phyloP scores from a whole-genome alignment of 2,329 filamentous ascomycete species.

The Fusarium sp. region DNA sequence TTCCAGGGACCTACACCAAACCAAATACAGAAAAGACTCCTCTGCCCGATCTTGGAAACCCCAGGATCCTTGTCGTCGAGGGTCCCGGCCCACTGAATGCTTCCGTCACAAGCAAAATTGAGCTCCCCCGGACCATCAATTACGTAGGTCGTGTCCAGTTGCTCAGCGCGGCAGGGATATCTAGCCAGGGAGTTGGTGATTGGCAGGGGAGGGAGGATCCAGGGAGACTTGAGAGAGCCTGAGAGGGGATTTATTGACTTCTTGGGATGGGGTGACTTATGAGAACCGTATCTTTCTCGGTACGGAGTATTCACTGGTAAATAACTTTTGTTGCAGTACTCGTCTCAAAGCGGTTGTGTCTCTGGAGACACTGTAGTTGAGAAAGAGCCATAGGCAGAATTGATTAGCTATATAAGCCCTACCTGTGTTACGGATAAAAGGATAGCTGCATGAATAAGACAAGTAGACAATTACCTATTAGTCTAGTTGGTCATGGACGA shows the following conservation, averaged over 20 bases:
- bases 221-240: slow-evolving; percentile 4
- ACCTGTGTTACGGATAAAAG: slow-evolving; percentile 22
- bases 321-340: background rate
- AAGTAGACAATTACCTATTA: background rate
- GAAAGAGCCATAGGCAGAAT: background rate
- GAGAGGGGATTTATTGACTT: slow-evolving; percentile 1
- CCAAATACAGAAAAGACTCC: slow-evolving; percentile 19
- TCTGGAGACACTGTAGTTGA: background rate
- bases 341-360: background rate
- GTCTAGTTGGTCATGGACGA: background rate
- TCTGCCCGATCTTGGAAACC: slow-evolving; percentile 36
- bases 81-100: slow-evolving; percentile 12
- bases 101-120: slow-evolving; percentile 29
- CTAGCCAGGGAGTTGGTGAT: slow-evolving; percentile 15
- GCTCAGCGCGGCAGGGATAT: slow-evolving; percentile 41
- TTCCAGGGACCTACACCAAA: slow-evolving; percentile 22
- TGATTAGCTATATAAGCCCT: slow-evolving; percentile 5
- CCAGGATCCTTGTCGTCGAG: slow-evolving; percentile 18
- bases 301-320: background rate
- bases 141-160: slow-evolving; percentile 37
- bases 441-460: slow-evolving; percentile 32
- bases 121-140: slow-evolving; percentile 39
- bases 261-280: slow-evolving; percentile 25
- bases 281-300: background rate
- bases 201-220: slow-evolving; percentile 7